A percentile compares a stretch with the other conserved stretches of the same genome.
phyloP scores from a whole-genome alignment of 371 early-diverging fungal species.

The Gilbertella persicaria region DNA sequence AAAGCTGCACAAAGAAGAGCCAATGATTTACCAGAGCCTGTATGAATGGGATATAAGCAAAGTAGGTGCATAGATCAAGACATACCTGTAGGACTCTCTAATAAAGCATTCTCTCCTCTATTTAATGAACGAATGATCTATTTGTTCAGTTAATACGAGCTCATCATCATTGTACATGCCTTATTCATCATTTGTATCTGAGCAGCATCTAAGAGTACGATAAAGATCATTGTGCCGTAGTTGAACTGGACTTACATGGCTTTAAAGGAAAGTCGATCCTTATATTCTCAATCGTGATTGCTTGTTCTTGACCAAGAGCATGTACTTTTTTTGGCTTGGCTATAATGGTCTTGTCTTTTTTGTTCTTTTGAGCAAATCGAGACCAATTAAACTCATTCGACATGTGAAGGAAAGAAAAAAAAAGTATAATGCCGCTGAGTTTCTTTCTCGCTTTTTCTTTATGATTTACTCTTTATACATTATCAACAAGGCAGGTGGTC shows the following conservation, averaged over 20 bases:
- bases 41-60: neutral
- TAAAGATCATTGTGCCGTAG: neutral
- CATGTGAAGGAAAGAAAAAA: neutral
- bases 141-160: neutral
- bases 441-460: constrained; percentile 1
- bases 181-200: constrained; percentile 63
- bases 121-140: constrained; percentile 58
- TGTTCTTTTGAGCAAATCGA: neutral
- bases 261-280: constrained; percentile 55
- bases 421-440: neutral
- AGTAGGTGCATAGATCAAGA: neutral
- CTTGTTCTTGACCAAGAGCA: constrained; percentile 1
- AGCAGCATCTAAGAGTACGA: constrained; percentile 40
- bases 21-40: constrained; percentile 64
- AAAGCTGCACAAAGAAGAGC: constrained; percentile 56
- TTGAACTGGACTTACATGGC: constrained; percentile 41
- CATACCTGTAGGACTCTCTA: constrained; percentile 65
- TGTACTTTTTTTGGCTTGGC: neutral
- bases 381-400: neutral
- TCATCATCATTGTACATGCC: constrained; percentile 27
- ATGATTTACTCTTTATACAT: constrained; percentile 94
- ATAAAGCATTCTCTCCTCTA: constrained; percentile 48
- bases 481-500: constrained; percentile 96
- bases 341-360: neutral
- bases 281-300: constrained; percentile 37